Evolutionary conservation across 192 early-diverging fungal species (phyloP), one percentile per base, ranked within the genome.

Genomic region (Umbelopsis isabellina): DNA sequence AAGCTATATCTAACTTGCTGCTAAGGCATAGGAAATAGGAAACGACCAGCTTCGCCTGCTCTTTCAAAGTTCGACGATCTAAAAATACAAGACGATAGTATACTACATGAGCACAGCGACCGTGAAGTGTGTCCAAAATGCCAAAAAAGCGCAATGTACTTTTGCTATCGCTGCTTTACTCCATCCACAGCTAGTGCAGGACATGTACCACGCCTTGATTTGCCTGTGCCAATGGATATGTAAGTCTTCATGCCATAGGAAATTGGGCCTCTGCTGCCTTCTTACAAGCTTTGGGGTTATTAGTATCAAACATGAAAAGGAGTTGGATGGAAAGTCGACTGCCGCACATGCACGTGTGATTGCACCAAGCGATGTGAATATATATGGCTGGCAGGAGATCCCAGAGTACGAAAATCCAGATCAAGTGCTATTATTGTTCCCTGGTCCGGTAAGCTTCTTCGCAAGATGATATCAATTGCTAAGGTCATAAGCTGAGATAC

Each of bases 301-400:
- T 66, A 89, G 84, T 10, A 90, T 93, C 64, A 91, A 95, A 68
- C 94, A 96, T 75, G 87, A 89, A 4, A 66, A 82, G 48, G 96
- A 98, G 77, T 67, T 81, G 5, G 88, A 92, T 48, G 92, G 90
- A 46, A 96, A 98, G 80, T 94, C 92, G 6, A 98, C 97, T 0
- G 91, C 92, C 2, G 78, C 92, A 7, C 97, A 98, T 69, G 91
- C 94, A 16, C 87, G 90, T 66, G 77, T 96, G 8, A 74, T 95
- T 49, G 91, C 94, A 5, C 84, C 88, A 0, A 72, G 86, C 2
- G 80, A 93, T 72, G 90, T 92, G 3, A 76, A 80, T 27, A 85
- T 98, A 23, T 86, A 86, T 66, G 78, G 72, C 21, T 88, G 79
- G 65, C 78, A 79, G 27, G 49, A 72, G 9, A 83, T 88, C 37